Evolutionary conservation across 73 alveolate species (phyloP).

Genomic region (Tetrahymena thermophila): DNA sequence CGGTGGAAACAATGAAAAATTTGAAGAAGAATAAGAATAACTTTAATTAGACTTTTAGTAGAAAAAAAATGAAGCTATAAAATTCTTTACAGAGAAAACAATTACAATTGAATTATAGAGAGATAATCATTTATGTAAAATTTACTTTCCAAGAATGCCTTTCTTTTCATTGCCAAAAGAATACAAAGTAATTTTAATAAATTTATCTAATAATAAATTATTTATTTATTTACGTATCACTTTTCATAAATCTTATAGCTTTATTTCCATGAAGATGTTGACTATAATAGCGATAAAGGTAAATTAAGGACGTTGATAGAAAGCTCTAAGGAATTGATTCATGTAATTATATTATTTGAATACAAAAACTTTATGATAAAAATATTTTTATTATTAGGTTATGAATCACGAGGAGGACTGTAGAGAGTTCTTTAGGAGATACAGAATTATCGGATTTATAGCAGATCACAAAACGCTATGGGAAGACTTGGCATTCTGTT

Average conservation of each 20-base stretch:
- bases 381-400: background rate
- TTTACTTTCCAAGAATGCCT: constrained; percentile 34
- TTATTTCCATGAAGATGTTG: constrained; percentile 71
- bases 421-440: constrained; percentile 22
- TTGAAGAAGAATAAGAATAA: constrained; percentile 3
- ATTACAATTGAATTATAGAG: constrained; percentile 32
- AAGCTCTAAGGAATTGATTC: constrained; percentile 75
- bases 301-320: constrained; percentile 68
- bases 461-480: constrained; percentile 37
- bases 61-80: constrained; percentile 17
- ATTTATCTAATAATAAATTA: too few relatives aligned
- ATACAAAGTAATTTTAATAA: background rate
- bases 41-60: constrained; percentile 3
- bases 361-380: background rate
- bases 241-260: background rate
- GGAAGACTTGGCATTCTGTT: constrained; percentile 29
- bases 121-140: constrained; percentile 10
- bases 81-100: constrained; percentile 40
- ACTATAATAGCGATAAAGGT: constrained; percentile 62
- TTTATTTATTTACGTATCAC: too few relatives aligned
- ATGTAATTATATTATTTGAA: constrained; percentile 67
- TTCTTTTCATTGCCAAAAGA: constrained; percentile 27
- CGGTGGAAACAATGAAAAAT: constrained; percentile 21
- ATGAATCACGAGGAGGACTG: constrained; percentile 36
- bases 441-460: constrained; percentile 19